Conservation (phyloP, 768 basidiomycete genomes). For the Boletus reticuloceps region DNA sequence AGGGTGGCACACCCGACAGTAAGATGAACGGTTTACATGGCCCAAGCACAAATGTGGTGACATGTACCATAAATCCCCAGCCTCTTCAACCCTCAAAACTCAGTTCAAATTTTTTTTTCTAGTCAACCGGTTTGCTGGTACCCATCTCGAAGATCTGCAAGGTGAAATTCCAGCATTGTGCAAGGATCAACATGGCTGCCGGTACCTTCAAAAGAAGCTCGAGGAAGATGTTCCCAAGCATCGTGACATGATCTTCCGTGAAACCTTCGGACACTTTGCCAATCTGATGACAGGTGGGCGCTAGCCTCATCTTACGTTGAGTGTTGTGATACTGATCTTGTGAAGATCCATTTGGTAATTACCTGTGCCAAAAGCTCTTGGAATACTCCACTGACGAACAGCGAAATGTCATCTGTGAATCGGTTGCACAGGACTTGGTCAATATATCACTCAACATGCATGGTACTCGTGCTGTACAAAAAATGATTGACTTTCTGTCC, state of each 20-base stretch:
- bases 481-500: conserved; percentile 99
- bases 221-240: conserved; percentile 96
- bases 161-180: conserved; percentile 93
- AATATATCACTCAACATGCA: conserved; percentile 99
- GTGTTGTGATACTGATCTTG: neutral
- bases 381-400: conserved; percentile 98
- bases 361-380: conserved; percentile 95
- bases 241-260: conserved; percentile 98
- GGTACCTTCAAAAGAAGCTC: conserved; percentile 97
- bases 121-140: conserved; percentile 98
- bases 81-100: neutral
- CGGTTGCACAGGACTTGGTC: conserved; percentile 95
- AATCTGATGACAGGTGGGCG: conserved; percentile 92
- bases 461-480: conserved; percentile 98
- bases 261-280: conserved; percentile 96
- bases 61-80: conserved; percentile 77
- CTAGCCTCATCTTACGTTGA: conserved; percentile 1
- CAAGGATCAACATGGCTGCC: conserved; percentile 99
- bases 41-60: conserved; percentile 93
- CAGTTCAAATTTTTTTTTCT: neutral
- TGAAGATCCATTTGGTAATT: conserved; percentile 96
- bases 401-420: conserved; percentile 94
- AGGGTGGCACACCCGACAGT: conserved; percentile 55
- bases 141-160: conserved; percentile 90
- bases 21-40: conserved; percentile 92